Evolutionary conservation across 2,329 filamentous ascomycete genomes (phyloP).

Genomic region (Dryadomyces sulphureus): DNA sequence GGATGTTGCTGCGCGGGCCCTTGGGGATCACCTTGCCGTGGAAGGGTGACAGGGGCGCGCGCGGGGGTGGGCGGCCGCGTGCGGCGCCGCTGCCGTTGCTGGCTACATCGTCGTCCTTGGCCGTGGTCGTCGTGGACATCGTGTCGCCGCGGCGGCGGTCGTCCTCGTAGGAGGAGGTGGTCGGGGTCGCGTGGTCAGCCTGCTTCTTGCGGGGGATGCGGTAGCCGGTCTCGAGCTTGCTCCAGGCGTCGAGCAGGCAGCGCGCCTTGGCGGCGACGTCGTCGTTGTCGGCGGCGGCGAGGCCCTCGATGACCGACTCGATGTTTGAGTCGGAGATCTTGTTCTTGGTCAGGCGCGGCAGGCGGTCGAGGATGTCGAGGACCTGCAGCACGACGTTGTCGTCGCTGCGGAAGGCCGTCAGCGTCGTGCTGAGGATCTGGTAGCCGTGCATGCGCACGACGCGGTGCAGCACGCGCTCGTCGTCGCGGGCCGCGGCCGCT

Average conservation of each 20-base stretch:
- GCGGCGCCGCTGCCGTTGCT: background rate
- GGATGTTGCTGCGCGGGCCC: slow-evolving; percentile 44
- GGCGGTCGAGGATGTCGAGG: slow-evolving; percentile 72
- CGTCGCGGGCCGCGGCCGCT: slow-evolving; percentile 43
- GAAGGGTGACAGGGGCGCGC: slow-evolving; percentile 16
- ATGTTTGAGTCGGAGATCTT: slow-evolving; percentile 97
- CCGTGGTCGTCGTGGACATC: slow-evolving; percentile 17
- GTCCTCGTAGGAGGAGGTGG: slow-evolving; percentile 33
- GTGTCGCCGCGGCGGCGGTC: slow-evolving; percentile 43
- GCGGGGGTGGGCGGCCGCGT: too few relatives aligned
- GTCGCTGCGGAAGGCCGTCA: slow-evolving; percentile 78
- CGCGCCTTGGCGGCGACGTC: slow-evolving; percentile 58
- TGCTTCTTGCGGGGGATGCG: slow-evolving; percentile 77
- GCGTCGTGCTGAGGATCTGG: slow-evolving; percentile 76
- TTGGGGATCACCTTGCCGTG: slow-evolving; percentile 39
- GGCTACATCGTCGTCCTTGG: slow-evolving; percentile 16
- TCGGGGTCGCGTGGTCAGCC: slow-evolving; percentile 50
- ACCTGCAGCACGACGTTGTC: slow-evolving; percentile 81
- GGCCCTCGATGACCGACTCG: slow-evolving; percentile 59
- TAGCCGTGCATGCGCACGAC: slow-evolving; percentile 97
- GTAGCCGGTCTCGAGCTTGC: slow-evolving; percentile 70
- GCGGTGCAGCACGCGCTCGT: slow-evolving; percentile 73
- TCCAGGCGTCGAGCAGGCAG: slow-evolving; percentile 69
- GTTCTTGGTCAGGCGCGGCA: slow-evolving; percentile 85
- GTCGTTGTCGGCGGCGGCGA: slow-evolving; percentile 57